These are phyloP conservation scores for Boletus tylopilopsis DNA, from an alignment of 768 basidiomycete species.

Conservation along the genomic window DNA sequence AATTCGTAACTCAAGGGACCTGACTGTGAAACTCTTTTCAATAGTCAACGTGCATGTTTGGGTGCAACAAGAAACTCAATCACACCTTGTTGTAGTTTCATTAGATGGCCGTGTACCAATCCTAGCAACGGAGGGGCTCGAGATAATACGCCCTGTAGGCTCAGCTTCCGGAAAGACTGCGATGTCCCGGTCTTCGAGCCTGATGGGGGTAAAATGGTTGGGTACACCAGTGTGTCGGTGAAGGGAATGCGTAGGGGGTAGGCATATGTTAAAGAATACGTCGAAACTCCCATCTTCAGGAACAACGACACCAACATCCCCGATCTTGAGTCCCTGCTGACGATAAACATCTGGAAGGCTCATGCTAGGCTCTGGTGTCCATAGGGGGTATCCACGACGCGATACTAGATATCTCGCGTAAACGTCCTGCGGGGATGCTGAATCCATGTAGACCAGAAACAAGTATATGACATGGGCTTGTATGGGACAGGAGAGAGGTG, in stretches of 20 bases:
- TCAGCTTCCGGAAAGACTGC: background rate
- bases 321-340: background rate
- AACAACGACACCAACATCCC: background rate
- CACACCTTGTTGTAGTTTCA: background rate
- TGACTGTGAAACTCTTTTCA: background rate
- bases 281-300: background rate
- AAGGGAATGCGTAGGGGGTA: background rate
- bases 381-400: slow-evolving; percentile 1
- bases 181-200: background rate
- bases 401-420: slow-evolving; percentile 1
- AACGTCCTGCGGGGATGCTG: background rate
- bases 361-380: background rate
- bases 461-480: no score
- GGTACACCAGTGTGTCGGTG: background rate
- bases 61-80: background rate
- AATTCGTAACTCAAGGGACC: background rate
- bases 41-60: background rate
- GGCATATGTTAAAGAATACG: background rate
- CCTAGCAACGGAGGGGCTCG: background rate
- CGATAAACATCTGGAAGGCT: background rate
- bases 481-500: no score
- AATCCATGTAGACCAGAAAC: background rate
- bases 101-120: background rate
- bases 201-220: background rate
- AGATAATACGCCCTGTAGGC: background rate